Evolutionary conservation across 257 asterid species (phyloP), one percentile per base, ranked within the genome.

Genomic region (Datura wrightii): DNA sequence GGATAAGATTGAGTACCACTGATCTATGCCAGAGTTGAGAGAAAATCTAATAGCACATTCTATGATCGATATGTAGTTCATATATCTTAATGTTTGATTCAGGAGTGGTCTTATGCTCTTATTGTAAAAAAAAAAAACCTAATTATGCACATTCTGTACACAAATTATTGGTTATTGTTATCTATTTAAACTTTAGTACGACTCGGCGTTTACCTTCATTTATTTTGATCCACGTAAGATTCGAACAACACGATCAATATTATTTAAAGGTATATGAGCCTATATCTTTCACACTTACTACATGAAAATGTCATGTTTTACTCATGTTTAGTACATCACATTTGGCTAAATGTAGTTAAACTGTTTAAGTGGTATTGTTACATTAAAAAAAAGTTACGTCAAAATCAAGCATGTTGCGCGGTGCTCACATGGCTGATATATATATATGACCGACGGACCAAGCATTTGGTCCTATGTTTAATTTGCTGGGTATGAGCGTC

Each of bases 141-240:
- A 58, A 58, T 58, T 1, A 2, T n/a, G 70, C 41, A 62, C 9
- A 1, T 16, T 1, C 34, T 34, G 37, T 13, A 65, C 44, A 62
- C 10, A 65, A 44, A 34, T 10, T 65, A 65, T 34, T 65, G 72
- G 8, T 34, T 65, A 65, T 34, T 65, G 5, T 63, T 63, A 63
- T 63, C 44, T 63, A 34, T 63, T 63, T 63, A 63, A 63, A 13
- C 9, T 34, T 65, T 44, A 63, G 42, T 65, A 67, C 3, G 78
- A 39, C 37, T 39, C 31, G 39, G 44, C 15, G 44, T 67, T 37
- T 37, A 24, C 24, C 37, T 62, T 24, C 6, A 66, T 13, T 10
- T 67, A 67, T 67, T 44, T 67, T 67, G 72, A 67, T 67, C 48
- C 11, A 67, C 14, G 76, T n/a, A 37, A 67, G 50, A 39, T 11